Conservation (phyloP, 805 yeast genomes). For the Dipodascopsis tothii region DNA sequence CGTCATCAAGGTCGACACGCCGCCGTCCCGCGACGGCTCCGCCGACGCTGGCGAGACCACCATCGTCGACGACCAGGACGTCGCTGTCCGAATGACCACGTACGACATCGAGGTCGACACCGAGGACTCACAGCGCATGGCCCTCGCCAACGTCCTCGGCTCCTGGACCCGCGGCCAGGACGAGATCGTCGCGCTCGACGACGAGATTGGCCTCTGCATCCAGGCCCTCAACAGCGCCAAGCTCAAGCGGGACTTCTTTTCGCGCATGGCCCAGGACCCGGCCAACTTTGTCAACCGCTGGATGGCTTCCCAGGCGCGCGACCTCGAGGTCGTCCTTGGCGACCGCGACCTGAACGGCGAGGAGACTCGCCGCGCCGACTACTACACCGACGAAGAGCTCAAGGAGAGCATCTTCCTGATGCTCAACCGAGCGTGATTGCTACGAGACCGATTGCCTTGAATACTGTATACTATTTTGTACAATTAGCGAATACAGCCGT, state of each 20-base stretch:
- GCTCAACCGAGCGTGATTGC: conserved; percentile 9
- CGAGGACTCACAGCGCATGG: conserved; percentile 33
- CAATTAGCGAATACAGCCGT: too few relatives aligned
- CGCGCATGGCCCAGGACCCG: conserved; percentile 68
- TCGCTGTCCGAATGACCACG: conserved; percentile 75
- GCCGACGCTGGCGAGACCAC: too few relatives aligned
- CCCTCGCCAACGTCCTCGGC: conserved; percentile 33
- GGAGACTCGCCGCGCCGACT: conserved; percentile 72
- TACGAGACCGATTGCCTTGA: too few relatives aligned
- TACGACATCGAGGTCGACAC: conserved; percentile 64
- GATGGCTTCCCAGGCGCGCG: conserved; percentile 72
- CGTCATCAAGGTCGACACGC: conserved; percentile 65
- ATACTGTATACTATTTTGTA: too few relatives aligned
- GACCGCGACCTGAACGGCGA: conserved; percentile 90
- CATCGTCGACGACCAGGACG: conserved; percentile 13
- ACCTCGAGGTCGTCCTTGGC: conserved; percentile 76
- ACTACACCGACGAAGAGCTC: conserved; percentile 65
- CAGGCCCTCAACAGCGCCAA: conserved; percentile 46
- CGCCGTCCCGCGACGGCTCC: conserved; percentile 42
- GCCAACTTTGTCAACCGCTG: conserved; percentile 64
- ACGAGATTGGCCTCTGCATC: conserved; percentile 40
- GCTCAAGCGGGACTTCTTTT: conserved; percentile 71
- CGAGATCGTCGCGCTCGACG: conserved; percentile 39
- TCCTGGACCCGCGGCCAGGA: conserved; percentile 37
- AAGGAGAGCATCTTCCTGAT: conserved; percentile 62